These are phyloP conservation scores for Gossypium mustelinum DNA, from an alignment of 345 rosid species.

Conservation along the genomic window DNA sequence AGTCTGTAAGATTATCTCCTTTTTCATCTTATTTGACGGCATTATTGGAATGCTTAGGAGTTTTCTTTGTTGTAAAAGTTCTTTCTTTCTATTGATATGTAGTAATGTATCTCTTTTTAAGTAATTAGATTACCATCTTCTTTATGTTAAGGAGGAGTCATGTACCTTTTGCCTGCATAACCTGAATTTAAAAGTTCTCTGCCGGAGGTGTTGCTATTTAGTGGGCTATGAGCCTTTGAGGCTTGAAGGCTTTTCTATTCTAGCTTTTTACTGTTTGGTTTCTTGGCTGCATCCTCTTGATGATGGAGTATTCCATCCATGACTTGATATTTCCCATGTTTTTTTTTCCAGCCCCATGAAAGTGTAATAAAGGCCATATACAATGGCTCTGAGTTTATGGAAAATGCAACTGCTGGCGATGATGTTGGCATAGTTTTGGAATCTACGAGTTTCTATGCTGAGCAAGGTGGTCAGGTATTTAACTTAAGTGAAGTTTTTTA, in stretches of 20 bases:
- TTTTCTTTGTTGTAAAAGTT: not conserved
- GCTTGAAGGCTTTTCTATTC: not conserved
- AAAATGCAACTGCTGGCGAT: constrained; percentile 38
- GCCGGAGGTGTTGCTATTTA: not conserved
- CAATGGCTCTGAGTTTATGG: constrained; percentile 57
- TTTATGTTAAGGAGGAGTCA: constrained; percentile 16
- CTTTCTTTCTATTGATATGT: not conserved
- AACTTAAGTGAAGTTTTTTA: not conserved
- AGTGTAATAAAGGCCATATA: constrained; percentile 77
- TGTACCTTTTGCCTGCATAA: not conserved
- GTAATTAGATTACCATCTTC: not conserved
- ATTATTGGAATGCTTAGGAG: not conserved
- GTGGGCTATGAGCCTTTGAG: not conserved
- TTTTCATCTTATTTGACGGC: not conserved
- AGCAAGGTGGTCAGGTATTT: constrained; percentile 99
- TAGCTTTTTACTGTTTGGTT: not conserved
- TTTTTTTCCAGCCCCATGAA: constrained; percentile 49
- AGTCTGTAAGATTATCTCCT: not conserved
- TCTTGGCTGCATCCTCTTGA: not conserved
- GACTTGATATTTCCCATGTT: not conserved
- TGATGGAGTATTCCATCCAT: not conserved
- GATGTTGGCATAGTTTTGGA: constrained; percentile 76
- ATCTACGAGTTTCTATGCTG: constrained; percentile 91
- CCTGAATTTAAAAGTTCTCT: not conserved
- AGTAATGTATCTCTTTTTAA: not conserved